phyloP scores from a whole-genome alignment of 2,329 filamentous ascomycete genomes.

The Exophiala alcalophila region DNA sequence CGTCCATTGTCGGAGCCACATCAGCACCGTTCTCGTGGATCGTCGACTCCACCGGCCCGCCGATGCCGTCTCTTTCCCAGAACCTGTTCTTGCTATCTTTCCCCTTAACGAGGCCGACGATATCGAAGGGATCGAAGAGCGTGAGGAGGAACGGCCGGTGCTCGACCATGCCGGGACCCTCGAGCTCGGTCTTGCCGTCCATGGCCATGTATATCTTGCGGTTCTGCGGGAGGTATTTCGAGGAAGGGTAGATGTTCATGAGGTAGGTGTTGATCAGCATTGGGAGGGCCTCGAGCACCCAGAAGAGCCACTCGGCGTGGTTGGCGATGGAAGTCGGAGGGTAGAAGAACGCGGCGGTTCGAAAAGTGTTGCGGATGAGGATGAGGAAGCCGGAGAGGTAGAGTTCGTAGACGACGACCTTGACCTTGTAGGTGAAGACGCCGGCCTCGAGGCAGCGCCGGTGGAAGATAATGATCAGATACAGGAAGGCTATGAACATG shows the following conservation, averaged over 20 bases:
- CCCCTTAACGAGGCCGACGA: conserved; percentile 38
- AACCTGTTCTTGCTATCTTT: conserved; percentile 40
- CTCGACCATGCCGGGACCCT: conserved; percentile 51
- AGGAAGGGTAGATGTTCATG: conserved; percentile 53
- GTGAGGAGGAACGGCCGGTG: conserved; percentile 45
- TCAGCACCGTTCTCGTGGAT: background rate
- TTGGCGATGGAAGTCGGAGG: conserved; percentile 34
- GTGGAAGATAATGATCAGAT: conserved; percentile 48
- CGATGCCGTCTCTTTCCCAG: conserved; percentile 38
- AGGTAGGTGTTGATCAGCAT: conserved; percentile 53
- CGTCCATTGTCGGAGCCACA: background rate
- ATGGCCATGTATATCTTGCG: conserved; percentile 51
- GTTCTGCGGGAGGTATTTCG: conserved; percentile 48
- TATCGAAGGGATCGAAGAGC: conserved; percentile 44
- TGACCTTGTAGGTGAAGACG: conserved; percentile 46
- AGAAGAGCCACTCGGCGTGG: conserved; percentile 52
- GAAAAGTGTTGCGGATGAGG: conserved; percentile 50
- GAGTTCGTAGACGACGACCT: conserved; percentile 44
- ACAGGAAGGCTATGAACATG: conserved; percentile 50
- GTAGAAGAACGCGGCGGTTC: conserved; percentile 51
- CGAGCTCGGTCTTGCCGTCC: conserved; percentile 53
- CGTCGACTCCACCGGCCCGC: conserved; percentile 12
- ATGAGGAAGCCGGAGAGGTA: conserved; percentile 37
- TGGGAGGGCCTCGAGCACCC: conserved; percentile 52
- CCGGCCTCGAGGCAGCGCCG: conserved; percentile 39